phyloP scores from a whole-genome alignment of 345 rosid genomes.

The Sisymbrium altissimum region DNA sequence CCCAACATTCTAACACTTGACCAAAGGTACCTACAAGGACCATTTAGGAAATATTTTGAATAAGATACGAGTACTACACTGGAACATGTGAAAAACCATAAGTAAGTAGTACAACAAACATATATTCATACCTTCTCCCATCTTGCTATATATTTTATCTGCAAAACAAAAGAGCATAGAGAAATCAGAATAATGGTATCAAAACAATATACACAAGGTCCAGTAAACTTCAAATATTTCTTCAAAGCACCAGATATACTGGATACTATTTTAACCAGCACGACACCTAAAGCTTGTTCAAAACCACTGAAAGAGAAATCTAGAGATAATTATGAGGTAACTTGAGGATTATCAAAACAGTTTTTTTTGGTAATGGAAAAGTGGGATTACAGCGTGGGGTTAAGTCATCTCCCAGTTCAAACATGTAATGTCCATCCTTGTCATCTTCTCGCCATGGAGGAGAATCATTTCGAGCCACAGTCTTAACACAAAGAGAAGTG shows the following conservation, averaged over 20 bases:
- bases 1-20: slow-evolving; percentile 94
- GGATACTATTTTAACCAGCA: background rate
- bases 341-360: slow-evolving; percentile 17
- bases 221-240: background rate
- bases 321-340: background rate
- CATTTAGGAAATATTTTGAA: background rate
- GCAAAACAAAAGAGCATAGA: slow-evolving; percentile 26
- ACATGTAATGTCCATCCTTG: slow-evolving; percentile 98
- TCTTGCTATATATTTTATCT: slow-evolving; percentile 82
- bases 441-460: slow-evolving; percentile 95
- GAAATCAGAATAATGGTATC: background rate
- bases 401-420: slow-evolving; percentile 92
- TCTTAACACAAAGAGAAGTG: slow-evolving; percentile 43
- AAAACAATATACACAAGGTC: slow-evolving; percentile 1
- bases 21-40: slow-evolving; percentile 70
- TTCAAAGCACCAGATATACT: slow-evolving; percentile 16
- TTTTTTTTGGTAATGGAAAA: slow-evolving; percentile 38
- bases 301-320: background rate
- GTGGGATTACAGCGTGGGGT: slow-evolving; percentile 90
- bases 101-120: background rate
- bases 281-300: background rate
- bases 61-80: background rate
- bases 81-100: background rate
- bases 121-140: slow-evolving; percentile 74
- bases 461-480: slow-evolving; percentile 67